Evolutionary conservation across 768 basidiomycete species (phyloP), one percentile per base, ranked within the genome.

Genomic region (Harrya chromipes): DNA sequence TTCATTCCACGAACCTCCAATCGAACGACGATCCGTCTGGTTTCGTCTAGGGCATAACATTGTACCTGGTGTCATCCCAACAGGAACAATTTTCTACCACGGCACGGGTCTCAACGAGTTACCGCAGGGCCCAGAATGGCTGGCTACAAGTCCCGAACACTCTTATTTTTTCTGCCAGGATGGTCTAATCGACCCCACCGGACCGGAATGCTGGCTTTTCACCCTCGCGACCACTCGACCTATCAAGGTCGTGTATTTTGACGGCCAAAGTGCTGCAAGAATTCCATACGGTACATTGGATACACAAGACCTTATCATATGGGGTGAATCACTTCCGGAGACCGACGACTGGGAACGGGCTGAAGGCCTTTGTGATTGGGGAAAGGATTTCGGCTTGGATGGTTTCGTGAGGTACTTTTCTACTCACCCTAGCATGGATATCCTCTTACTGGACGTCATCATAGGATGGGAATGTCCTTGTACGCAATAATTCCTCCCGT

Each of bases 401-500:
- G 71, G 67, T 1, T 69, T 69, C 33, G 61, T 71, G 23, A 62
- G 68, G 65, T 49, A 40, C 13, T 27, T n/a, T 27, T 20, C 2
- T 6, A 21, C n/a, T 62, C 67, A 23, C 23, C 23, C 23, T 23
- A 23, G 23, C 6, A 23, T 23, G 4, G 23, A 3, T 23, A 6
- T 23, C 23, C 6, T 24, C 5, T 10, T 9, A 19, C 31, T 37
- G 21, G 17, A 70, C 72, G 51, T 41, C 2, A 11, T 37, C 4
- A 21, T 34, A 76, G 73, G 49, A 77, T 76, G 76, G 72, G 75
- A 68, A 70, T 73, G 67, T 69, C 74, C 54, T 77, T 80, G 75
- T 77, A 53, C 55, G 74, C 61, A 67, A 70, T 69, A 40, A 13
- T 27, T 6, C 37, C 34, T 1, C 34, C 5, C 14, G 23, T 19